Evolutionary conservation across 2,329 filamentous ascomycete genomes (phyloP), one percentile per base, ranked within the genome.

Genomic region (Hypoxylon sp.): DNA sequence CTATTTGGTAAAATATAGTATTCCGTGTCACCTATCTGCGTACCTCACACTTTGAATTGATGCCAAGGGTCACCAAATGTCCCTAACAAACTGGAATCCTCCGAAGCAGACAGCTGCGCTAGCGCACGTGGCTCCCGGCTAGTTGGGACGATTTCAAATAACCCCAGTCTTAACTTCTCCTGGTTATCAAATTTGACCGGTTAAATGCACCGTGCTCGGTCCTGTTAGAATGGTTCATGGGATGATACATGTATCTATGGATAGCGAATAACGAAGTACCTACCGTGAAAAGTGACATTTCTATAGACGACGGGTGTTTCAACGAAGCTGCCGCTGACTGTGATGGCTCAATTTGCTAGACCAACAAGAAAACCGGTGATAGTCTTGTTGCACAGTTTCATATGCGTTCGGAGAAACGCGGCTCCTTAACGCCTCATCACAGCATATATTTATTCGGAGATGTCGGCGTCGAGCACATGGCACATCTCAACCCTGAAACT

Each of bases 111-210:
- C 14, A 37, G 14, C 51, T 22, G 42, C 42, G 3, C 9, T 35
- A 37, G 31, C 35, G 62, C 62, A 52, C 31, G 42, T 54, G 48
- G 55, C 33, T 60, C 35, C 63, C 57, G 35, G 22, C 17, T 44
- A 51, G 55, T 55, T 46, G 55, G 57, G 63, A 60, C 39, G 26
- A 46, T 22, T 17, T 50, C 17, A 9, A 53, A 51, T 44, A 26
- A 35, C 17, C 33, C 33, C 42, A 52, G 31, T 22, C 17, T 22
- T 24, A 14, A 37, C 44, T 24, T 19, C 44, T 19, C 22, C 14
- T 37, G 11, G 11, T 14, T 5, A 14, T 4, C n/a, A 44, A 10
- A 44, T 19, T 44, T 10, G 17, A 19, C 39, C 39, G 39, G 39
- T 4, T 19, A 44, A 19, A 44, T 44, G 39, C 39, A 19, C 39